Conservation (phyloP, 345 rosid species). For the Hibiscus syriacus region DNA sequence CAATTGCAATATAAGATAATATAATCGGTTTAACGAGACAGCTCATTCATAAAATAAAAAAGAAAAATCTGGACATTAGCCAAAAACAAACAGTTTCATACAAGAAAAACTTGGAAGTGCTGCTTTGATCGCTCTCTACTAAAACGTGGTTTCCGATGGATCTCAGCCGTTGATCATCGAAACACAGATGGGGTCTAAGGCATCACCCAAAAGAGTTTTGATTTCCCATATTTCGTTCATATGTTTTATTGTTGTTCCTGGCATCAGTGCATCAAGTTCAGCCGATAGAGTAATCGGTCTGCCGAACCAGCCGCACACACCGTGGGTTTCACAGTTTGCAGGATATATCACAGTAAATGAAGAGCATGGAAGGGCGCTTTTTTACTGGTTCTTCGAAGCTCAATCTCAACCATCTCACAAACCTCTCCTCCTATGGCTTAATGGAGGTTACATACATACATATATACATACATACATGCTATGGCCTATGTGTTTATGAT, state of each 20-base stretch:
- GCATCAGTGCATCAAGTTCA: conserved; percentile 15
- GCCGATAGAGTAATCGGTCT: conserved; percentile 36
- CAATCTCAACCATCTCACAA: conserved; percentile 37
- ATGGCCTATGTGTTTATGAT: neutral
- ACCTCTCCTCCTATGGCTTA: conserved; percentile 66
- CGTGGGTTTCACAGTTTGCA: conserved; percentile 47
- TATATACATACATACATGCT: no score
- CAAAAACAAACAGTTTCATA: no score
- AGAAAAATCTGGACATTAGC: no score
- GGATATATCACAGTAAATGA: conserved; percentile 53
- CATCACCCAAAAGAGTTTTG: neutral
- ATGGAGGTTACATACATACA: conserved; percentile 36
- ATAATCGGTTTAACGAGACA: neutral
- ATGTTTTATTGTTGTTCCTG: conserved; percentile 6
- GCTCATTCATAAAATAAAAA: neutral
- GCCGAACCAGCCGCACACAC: conserved; percentile 46
- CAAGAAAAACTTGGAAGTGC: neutral
- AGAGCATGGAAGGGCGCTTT: conserved; percentile 52
- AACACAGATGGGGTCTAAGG: neutral
- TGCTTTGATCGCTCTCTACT: neutral
- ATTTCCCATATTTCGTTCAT: neutral
- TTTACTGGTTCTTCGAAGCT: conserved; percentile 72
- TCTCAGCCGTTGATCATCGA: neutral
- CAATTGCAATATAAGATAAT: no score
- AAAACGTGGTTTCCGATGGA: neutral